Percentiles rank a stretch among this genome's conserved stretches.
Evolutionary conservation across 306 rosid species (phyloP).

Genomic region (Sechiopsis laciniata): DNA sequence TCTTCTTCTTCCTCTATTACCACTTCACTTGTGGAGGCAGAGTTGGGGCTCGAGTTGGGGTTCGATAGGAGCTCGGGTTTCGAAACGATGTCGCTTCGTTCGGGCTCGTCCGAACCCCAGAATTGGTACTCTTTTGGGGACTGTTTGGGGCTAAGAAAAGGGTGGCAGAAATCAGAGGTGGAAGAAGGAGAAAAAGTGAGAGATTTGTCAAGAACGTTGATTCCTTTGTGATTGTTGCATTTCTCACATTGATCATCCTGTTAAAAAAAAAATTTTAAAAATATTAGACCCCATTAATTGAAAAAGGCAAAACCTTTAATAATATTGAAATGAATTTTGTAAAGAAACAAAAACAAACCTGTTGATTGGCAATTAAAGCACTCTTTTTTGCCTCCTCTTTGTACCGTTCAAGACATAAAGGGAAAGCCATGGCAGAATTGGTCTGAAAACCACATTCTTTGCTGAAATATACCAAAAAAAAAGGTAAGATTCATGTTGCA

Average conservation of each 20-base stretch:
- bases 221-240: neutral
- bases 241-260: neutral
- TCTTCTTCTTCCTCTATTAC: slow-evolving; percentile 39
- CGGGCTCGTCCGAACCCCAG: slow-evolving; percentile 41
- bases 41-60: slow-evolving; percentile 86
- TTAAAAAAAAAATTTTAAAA: neutral
- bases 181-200: slow-evolving; percentile 34
- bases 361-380: neutral
- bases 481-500: neutral
- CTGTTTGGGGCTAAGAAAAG: slow-evolving; percentile 39
- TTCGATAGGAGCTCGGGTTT: slow-evolving; percentile 83
- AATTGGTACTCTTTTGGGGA: slow-evolving; percentile 46
- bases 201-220: slow-evolving; percentile 31
- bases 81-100: slow-evolving; percentile 39
- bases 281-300: neutral
- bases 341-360: neutral
- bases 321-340: neutral
- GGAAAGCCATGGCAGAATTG: slow-evolving; percentile 40
- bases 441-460: slow-evolving; percentile 22
- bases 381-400: slow-evolving; percentile 43
- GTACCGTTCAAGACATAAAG: slow-evolving; percentile 63
- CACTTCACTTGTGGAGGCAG: slow-evolving; percentile 85
- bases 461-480: slow-evolving; percentile 17
- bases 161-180: slow-evolving; percentile 19
- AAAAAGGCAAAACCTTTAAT: neutral